Evolutionary conservation across 2,329 filamentous ascomycete genomes (phyloP).

Genomic region (Falciphora oryzae): DNA sequence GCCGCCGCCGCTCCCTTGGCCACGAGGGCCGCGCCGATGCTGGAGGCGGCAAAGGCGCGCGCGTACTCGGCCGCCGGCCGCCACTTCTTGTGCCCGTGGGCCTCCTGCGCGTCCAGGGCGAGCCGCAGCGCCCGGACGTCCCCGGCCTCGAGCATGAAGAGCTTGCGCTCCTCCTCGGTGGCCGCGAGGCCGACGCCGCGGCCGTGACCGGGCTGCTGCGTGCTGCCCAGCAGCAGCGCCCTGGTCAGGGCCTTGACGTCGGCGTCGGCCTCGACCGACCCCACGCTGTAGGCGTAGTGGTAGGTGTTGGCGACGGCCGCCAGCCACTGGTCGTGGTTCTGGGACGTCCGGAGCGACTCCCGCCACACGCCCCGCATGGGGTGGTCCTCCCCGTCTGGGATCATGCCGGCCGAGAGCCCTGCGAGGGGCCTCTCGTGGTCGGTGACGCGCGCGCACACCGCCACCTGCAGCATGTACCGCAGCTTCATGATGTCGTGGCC

Average conservation of each 20-base stretch:
- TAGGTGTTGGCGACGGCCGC: background rate
- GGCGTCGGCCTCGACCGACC: slow-evolving; percentile 1
- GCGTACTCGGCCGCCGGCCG: slow-evolving; percentile 9
- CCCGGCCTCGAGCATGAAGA: slow-evolving; percentile 5
- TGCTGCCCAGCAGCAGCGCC: background rate
- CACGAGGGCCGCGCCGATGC: background rate
- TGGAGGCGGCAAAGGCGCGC: background rate
- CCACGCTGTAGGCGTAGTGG: background rate
- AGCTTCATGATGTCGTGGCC: slow-evolving; percentile 4
- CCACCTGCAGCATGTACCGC: slow-evolving; percentile 8
- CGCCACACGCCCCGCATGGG: too few relatives aligned
- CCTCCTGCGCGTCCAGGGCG: slow-evolving; percentile 7
- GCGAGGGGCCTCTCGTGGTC: slow-evolving; percentile 9
- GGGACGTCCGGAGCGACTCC: background rate
- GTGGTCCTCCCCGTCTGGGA: background rate
- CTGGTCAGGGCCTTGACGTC: slow-evolving; percentile 4
- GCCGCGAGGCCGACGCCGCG: background rate
- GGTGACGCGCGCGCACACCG: slow-evolving; percentile 5
- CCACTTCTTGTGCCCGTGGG: slow-evolving; percentile 9
- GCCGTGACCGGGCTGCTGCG: background rate
- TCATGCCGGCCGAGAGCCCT: background rate
- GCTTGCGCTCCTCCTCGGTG: background rate
- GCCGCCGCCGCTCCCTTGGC: background rate
- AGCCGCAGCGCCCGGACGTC: slow-evolving; percentile 7
- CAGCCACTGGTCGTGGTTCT: background rate